Evolutionary conservation across 495 filamentous ascomycete genomes (phyloP), one percentile per base, ranked within the genome.

Genomic region (Massariosphaeria phaeospora): DNA sequence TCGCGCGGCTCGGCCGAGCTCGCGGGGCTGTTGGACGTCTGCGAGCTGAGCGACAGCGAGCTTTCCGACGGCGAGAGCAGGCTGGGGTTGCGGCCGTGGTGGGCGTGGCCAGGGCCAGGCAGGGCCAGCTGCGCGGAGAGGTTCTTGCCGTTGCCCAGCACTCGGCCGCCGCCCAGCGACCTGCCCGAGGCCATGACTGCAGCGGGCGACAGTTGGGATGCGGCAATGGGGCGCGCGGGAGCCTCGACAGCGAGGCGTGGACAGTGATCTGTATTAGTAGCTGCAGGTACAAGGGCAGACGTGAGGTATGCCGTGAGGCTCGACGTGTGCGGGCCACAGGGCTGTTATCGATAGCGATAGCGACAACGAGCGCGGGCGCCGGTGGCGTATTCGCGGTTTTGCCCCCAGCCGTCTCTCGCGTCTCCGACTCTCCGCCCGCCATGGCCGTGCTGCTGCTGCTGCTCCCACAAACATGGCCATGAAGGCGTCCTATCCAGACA

Each of bases 101-200:
- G 69, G 24, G 69, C 67, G 74, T 66, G 75, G 76, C 77, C 76
- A 72, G 70, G 68, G 78, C 73, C 66, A 69, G 73, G 63, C 73
- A 75, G 75, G 70, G 85, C 82, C n/a, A n/a, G n/a, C n/a, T n/a
- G n/a, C 66, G 87, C 84, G 47, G 83, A 81, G 61, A 91, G 79
- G 60, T 81, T 76, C 68, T 83, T 85, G 52, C 86, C 86, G 72
- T 79, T 89, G 54, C 90, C 89, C 60, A 96, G 74, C 62, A 96
- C 81, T 73, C 90, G 81, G 65, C 90, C 90, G 70, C 89, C 88
- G 63, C 90, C 89, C 63, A 95, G 81, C 42, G 66, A 66, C 75
- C 83, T 88, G 72, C 88, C 82, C 70, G 53, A 44, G 51, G 46
- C 44, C 48, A 53, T 49, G 41, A 31, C 45, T 65, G n/a, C n/a